Evolutionary conservation across 2,329 filamentous ascomycete genomes (phyloP).

Genomic region (Rhynchosporium secalis): DNA sequence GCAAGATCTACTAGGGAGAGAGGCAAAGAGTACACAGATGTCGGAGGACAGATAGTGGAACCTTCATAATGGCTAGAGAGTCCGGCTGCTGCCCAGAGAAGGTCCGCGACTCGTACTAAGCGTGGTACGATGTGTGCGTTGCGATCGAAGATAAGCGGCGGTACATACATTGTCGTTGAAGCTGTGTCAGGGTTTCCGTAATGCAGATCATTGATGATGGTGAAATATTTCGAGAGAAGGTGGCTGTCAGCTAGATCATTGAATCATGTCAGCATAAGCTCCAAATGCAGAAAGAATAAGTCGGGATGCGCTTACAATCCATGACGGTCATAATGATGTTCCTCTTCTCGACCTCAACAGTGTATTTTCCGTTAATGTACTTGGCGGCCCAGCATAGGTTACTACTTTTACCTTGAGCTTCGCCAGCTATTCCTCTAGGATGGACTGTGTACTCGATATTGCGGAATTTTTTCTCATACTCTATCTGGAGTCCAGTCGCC

Average conservation of each 20-base stretch:
- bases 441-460: conserved; percentile 68
- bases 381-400: conserved; percentile 71
- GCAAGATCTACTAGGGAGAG: conserved; percentile 67
- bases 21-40: conserved; percentile 71
- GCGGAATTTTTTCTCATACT: conserved; percentile 65
- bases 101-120: conserved; percentile 69
- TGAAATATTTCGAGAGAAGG: conserved; percentile 67
- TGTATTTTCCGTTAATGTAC: conserved; percentile 62
- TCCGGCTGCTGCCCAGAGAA: conserved; percentile 71
- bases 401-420: conserved; percentile 73
- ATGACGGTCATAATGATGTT: conserved; percentile 71
- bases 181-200: conserved; percentile 58
- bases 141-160: conserved; percentile 74
- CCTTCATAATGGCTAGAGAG: conserved; percentile 66
- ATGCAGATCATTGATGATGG: conserved; percentile 64
- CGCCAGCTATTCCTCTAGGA: conserved; percentile 63
- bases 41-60: conserved; percentile 67
- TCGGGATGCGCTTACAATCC: conserved; percentile 57
- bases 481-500: conserved; percentile 58
- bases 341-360: conserved; percentile 49
- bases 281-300: not conserved
- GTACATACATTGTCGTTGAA: conserved; percentile 64
- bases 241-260: conserved; percentile 63
- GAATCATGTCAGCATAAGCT: not conserved
- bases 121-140: conserved; percentile 68